phyloP scores from a whole-genome alignment of 2,329 filamentous ascomycete genomes.

The Apiospora pterosperma region DNA sequence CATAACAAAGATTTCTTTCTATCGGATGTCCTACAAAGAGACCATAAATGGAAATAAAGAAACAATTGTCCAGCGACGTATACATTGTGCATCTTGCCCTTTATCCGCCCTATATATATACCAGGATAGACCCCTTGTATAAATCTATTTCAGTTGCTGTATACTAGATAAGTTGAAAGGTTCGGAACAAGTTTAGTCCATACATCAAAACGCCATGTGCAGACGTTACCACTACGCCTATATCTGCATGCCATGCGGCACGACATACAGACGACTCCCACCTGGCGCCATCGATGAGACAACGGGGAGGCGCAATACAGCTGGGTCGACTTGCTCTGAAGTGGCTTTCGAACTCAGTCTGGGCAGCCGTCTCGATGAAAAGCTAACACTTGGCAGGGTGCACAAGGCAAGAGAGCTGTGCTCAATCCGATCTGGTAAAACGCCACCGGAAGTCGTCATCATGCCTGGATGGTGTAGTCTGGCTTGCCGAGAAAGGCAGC shows the following conservation, averaged over 20 bases:
- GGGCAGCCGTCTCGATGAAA: background rate
- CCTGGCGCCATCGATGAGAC: background rate
- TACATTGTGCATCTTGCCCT: background rate
- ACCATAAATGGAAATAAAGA: background rate
- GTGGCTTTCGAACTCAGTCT: background rate
- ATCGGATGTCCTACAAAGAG: background rate
- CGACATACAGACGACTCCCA: background rate
- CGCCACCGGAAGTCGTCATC: background rate
- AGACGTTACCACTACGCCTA: slow-evolving; percentile 1
- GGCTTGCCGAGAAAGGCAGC: background rate
- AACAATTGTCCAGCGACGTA: background rate
- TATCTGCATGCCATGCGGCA: slow-evolving; percentile 1
- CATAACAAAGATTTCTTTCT: background rate
- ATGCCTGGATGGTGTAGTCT: background rate
- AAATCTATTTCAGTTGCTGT: too few relatives aligned
- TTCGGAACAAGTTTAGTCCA: background rate
- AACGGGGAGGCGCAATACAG: background rate
- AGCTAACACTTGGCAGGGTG: slow-evolving; percentile 57
- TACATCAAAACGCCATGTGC: background rate
- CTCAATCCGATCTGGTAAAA: background rate
- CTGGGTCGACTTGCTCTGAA: background rate
- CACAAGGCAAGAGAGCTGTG: slow-evolving; percentile 26
- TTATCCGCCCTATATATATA: background rate
- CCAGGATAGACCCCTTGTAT: background rate
- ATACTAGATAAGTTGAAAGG: background rate